A percentile compares a stretch with the other conserved stretches of the same genome.
phyloP scores from a whole-genome alignment of 345 rosid genomes.

The Eucalyptus microcorys region DNA sequence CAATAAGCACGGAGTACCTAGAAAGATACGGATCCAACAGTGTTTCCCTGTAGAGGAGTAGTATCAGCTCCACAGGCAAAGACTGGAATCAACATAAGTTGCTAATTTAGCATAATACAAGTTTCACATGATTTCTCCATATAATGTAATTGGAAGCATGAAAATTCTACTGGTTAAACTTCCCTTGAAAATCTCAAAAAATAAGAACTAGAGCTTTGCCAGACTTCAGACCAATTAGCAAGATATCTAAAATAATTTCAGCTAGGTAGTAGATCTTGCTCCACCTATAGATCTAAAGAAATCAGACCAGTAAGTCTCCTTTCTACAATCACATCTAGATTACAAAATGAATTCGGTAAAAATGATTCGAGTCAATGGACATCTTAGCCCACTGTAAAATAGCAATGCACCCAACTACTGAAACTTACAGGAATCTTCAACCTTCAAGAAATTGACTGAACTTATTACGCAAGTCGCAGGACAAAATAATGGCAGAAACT shows the following conservation, averaged over 20 bases:
- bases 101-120: not conserved
- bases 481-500: not conserved
- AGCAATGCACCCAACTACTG: not conserved
- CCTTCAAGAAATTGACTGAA: not conserved
- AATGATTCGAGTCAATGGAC: not conserved
- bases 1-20: conserved; percentile 67
- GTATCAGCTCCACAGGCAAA: not conserved
- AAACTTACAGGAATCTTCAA: not conserved
- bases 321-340: not conserved
- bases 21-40: conserved; percentile 78
- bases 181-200: not conserved
- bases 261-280: not conserved
- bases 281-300: not conserved
- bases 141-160: not conserved
- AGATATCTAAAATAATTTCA: not conserved
- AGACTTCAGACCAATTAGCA: not conserved
- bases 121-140: not conserved
- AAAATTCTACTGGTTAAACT: not conserved
- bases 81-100: not conserved
- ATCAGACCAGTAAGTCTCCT: not conserved
- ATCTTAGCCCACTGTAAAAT: not conserved
- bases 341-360: not conserved
- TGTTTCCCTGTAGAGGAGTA: conserved; percentile 51
- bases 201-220: not conserved
- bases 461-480: not conserved